A percentile compares a stretch with the other conserved stretches of the same genome.
phyloP scores from a whole-genome alignment of 2,329 filamentous ascomycete species.

The Aspergillus piperis region DNA sequence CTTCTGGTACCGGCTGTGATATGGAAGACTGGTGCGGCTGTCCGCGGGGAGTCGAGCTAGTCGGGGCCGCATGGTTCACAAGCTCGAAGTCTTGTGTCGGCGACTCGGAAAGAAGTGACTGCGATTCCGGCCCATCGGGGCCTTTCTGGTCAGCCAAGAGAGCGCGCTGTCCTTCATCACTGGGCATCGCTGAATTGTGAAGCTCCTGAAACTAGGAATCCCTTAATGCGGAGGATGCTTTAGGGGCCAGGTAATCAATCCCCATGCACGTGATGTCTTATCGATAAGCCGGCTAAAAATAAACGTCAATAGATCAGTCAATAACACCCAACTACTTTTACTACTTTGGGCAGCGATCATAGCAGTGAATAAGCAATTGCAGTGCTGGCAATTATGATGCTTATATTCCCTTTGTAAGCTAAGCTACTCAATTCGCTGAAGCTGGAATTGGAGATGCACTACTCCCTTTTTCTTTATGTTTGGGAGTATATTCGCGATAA shows the following conservation, averaged over 20 bases:
- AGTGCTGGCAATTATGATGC: not conserved
- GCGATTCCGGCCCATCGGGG: constrained; percentile 34
- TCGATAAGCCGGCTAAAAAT: constrained; percentile 23
- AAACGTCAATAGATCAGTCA: constrained; percentile 5
- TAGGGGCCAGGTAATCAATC: constrained; percentile 27
- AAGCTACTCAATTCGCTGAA: not conserved
- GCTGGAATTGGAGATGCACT: not conserved
- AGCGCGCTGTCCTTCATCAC: constrained; percentile 40
- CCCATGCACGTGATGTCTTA: constrained; percentile 24
- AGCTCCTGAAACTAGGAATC: constrained; percentile 21
- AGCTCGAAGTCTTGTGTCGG: constrained; percentile 32
- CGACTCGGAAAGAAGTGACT: constrained; percentile 35
- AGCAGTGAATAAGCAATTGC: not conserved
- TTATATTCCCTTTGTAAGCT: not conserved
- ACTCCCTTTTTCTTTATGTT: not conserved
- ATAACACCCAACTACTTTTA: not conserved
- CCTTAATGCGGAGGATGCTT: constrained; percentile 19
- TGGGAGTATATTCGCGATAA: not conserved
- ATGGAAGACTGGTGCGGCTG: constrained; percentile 45
- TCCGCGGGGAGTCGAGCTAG: constrained; percentile 24
- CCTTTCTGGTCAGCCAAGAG: constrained; percentile 34
- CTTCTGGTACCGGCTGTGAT: constrained; percentile 40
- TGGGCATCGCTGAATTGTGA: constrained; percentile 43
- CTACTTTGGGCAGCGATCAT: not conserved
- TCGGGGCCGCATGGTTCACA: constrained; percentile 26